Base-by-base conservation (phyloP, 2,329 filamentous ascomycete genomes). In the Metarhizium robertsii region DNA sequence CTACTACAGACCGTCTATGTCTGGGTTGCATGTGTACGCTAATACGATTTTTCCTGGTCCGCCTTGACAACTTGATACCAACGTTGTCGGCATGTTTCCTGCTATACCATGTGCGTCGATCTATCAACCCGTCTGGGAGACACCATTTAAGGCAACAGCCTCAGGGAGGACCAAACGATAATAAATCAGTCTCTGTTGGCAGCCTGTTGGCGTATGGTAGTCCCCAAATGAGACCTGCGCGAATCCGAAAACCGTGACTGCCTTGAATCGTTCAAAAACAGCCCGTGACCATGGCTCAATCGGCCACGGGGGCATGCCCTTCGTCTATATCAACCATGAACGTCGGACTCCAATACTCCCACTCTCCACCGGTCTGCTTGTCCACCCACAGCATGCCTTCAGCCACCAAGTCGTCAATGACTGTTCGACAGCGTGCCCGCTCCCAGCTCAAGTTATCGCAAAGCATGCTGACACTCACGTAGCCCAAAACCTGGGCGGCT, bases 351-450 rank as follows among this genome's bases (percentile, higher is more conserved):
- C 94, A 99, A 65, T 96, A 99, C 71, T 97, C 92, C 70, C 86
- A 91, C 73, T 97, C 92, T 18, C 68, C 69, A 8, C 81, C 78
- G 10, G 74, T 85, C 73, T 96, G 91, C 61, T 83, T 84, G 71
- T 99, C 94, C 6, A 97, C 84, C 94, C 94, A 99, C 14, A 99
- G 83, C 75, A 99, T 82, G 53, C 91, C 90, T 65, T 95, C 90
- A 0, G 86, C 85, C 53, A 97, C 78, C 38, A 99, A 74, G 70
- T 99, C 94, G 59, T 96, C 90, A 53, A 97, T 80, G 2, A 92
- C 91, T 0, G 94, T 96, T 67, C 87, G 81, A n/a, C 90, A 88
- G 60, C 94, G 79, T 6, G 91, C 88, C 48, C 83, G 77, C 61
- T 92, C 86, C 94, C 94, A 99, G 16, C 78, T 80, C 32, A 99